Percentiles rank a stretch among this genome's conserved stretches.
These are phyloP conservation scores for Russula olivacea DNA, from an alignment of 768 basidiomycete species.

Conservation along the genomic window DNA sequence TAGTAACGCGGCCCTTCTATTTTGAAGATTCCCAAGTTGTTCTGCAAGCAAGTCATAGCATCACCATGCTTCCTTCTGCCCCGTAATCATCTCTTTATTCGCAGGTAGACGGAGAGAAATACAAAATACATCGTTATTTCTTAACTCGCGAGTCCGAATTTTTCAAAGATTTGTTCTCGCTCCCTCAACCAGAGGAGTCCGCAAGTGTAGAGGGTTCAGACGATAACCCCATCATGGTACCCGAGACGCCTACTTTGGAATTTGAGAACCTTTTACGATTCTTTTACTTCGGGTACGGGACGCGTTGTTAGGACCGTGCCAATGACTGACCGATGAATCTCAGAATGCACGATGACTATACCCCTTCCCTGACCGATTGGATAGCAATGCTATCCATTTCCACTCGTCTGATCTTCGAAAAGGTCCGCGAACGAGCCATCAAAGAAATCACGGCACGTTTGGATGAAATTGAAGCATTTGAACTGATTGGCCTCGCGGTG, in stretches of 20 bases:
- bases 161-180: conserved; percentile 22
- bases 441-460: conserved; percentile 16
- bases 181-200: conserved; percentile 20
- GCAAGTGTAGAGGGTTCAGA: conserved; percentile 22
- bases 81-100: background rate
- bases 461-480: conserved; percentile 19
- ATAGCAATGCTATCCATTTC: conserved; percentile 22
- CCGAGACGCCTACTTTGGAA: conserved; percentile 15
- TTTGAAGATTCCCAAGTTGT: conserved; percentile 15
- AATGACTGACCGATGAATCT: background rate
- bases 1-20: background rate
- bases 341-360: conserved; percentile 21
- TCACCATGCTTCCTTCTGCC: background rate
- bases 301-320: background rate
- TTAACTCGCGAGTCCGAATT: conserved; percentile 23
- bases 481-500: conserved; percentile 22
- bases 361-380: conserved; percentile 17
- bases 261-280: conserved; percentile 25
- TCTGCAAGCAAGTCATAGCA: background rate
- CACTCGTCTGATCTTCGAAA: conserved; percentile 16
- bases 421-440: conserved; percentile 20
- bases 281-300: conserved; percentile 25
- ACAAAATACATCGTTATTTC: conserved; percentile 26
- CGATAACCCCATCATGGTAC: conserved; percentile 24
- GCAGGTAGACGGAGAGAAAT: conserved; percentile 24